A percentile compares a stretch with the other conserved stretches of the same genome.
Conservation (phyloP, 1,139 yeast species). For the Yamadazyma friedrichii region DNA sequence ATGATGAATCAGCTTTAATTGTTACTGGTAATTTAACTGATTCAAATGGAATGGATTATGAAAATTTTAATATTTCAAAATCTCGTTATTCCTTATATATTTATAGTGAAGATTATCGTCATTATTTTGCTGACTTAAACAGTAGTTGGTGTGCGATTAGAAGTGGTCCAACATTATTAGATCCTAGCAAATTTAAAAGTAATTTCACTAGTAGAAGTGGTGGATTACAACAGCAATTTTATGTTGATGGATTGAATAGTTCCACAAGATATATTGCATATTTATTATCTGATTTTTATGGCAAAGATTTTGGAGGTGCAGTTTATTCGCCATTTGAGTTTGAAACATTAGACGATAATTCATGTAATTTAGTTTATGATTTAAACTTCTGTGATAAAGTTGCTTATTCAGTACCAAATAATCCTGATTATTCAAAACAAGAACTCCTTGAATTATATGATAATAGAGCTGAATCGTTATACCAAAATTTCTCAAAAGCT, state of each 20-base stretch:
- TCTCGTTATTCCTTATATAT: constrained; percentile 46
- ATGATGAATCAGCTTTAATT: constrained; percentile 66
- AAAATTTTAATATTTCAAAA: constrained; percentile 26
- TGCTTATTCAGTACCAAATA: constrained; percentile 84
- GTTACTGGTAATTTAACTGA: constrained; percentile 59
- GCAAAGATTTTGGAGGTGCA: constrained; percentile 58
- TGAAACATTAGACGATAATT: constrained; percentile 52
- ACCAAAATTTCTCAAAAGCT: constrained; percentile 69
- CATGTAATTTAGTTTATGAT: constrained; percentile 74
- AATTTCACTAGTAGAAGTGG: constrained; percentile 51
- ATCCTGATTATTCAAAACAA: constrained; percentile 17
- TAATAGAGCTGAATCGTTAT: constrained; percentile 53
- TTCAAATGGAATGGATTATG: constrained; percentile 13
- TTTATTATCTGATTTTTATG: constrained; percentile 51
- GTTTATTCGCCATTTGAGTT: constrained; percentile 61
- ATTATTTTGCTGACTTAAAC: constrained; percentile 43
- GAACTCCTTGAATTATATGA: constrained; percentile 54
- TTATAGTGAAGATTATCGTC: constrained; percentile 40
- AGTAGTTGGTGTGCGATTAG: constrained; percentile 76
- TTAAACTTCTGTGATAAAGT: constrained; percentile 76
- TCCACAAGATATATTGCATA: constrained; percentile 68
- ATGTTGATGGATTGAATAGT: constrained; percentile 56
- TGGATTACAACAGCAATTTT: constrained; percentile 58
- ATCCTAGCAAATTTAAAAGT: constrained; percentile 24
- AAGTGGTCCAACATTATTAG: constrained; percentile 40